Conservation (phyloP, 2,329 filamentous ascomycete genomes). For the Ceratocystis huliohia region DNA sequence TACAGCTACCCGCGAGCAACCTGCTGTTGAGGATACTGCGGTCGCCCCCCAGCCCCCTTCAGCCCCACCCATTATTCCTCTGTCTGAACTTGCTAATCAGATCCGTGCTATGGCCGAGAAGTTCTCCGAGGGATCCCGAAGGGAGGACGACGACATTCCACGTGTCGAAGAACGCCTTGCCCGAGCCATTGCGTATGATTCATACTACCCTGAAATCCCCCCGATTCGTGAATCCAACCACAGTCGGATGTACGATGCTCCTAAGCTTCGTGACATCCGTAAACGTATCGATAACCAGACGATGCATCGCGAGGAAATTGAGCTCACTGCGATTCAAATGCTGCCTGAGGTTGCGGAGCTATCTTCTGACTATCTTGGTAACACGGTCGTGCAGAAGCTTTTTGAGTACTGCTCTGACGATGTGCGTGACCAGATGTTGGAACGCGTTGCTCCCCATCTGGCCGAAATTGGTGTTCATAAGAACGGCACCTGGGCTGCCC, state of each 20-base stretch:
- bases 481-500: slow-evolving; percentile 97
- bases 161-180: slow-evolving; percentile 47
- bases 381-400: slow-evolving; percentile 98
- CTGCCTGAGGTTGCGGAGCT: slow-evolving; percentile 91
- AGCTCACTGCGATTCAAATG: slow-evolving; percentile 86
- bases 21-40: slow-evolving; percentile 15
- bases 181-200: slow-evolving; percentile 59
- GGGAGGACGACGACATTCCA: slow-evolving; percentile 65
- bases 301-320: slow-evolving; percentile 73
- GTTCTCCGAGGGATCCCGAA: slow-evolving; percentile 57
- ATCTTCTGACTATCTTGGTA: slow-evolving; percentile 89
- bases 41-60: slow-evolving; percentile 33
- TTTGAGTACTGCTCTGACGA: slow-evolving; percentile 92
- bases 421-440: slow-evolving; percentile 82
- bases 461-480: slow-evolving; percentile 97
- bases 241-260: slow-evolving; percentile 81
- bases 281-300: slow-evolving; percentile 96
- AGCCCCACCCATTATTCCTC: slow-evolving; percentile 43
- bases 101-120: slow-evolving; percentile 77
- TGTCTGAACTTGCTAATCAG: slow-evolving; percentile 68
- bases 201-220: slow-evolving; percentile 74
- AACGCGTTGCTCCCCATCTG: slow-evolving; percentile 76
- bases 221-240: slow-evolving; percentile 77
- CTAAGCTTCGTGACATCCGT: slow-evolving; percentile 84
- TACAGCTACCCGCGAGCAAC: slow-evolving; percentile 48